Evolutionary conservation across 805 yeast species (phyloP).

Genomic region (Kodamaea sagamina): DNA sequence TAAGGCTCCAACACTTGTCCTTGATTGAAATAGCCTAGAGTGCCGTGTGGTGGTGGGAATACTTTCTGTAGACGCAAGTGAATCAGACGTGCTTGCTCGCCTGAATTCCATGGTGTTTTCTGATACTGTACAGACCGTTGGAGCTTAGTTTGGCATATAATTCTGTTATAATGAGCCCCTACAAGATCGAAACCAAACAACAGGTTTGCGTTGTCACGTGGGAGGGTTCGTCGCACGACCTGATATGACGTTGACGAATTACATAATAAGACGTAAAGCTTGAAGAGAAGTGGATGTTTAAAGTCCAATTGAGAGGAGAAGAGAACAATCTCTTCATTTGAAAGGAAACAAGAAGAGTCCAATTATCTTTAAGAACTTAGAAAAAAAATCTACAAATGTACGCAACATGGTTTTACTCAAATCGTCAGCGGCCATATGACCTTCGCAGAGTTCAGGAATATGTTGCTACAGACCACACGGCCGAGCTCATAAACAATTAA

Average conservation of each 20-base stretch:
- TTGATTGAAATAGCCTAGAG: constrained; percentile 16
- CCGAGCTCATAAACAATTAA: constrained; percentile 56
- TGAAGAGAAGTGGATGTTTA: too few relatives aligned
- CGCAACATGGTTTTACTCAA: constrained; percentile 99
- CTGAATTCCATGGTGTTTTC: constrained; percentile 10
- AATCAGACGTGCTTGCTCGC: constrained; percentile 14
- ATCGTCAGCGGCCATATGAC: constrained; percentile 89
- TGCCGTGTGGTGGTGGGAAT: constrained; percentile 10
- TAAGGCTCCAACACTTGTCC: constrained; percentile 22
- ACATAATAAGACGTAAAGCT: too few relatives aligned
- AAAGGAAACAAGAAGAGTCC: too few relatives aligned
- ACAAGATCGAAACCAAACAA: too few relatives aligned
- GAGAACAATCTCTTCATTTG: too few relatives aligned
- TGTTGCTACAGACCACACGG: constrained; percentile 80
- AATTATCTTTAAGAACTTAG: too few relatives aligned
- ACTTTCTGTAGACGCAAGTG: constrained; percentile 13
- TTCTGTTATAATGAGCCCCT: too few relatives aligned
- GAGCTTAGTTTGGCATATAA: background rate
- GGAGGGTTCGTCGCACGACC: too few relatives aligned
- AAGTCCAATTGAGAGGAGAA: too few relatives aligned
- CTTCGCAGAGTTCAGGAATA: constrained; percentile 99
- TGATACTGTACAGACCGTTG: too few relatives aligned
- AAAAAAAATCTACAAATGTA: constrained; percentile 50
- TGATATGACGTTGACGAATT: too few relatives aligned
- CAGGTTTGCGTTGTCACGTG: constrained; percentile 2